A percentile compares a stretch with the other conserved stretches of the same genome.
phyloP scores from a whole-genome alignment of 495 filamentous ascomycete species.

The Aspergillus coremiiformis region DNA sequence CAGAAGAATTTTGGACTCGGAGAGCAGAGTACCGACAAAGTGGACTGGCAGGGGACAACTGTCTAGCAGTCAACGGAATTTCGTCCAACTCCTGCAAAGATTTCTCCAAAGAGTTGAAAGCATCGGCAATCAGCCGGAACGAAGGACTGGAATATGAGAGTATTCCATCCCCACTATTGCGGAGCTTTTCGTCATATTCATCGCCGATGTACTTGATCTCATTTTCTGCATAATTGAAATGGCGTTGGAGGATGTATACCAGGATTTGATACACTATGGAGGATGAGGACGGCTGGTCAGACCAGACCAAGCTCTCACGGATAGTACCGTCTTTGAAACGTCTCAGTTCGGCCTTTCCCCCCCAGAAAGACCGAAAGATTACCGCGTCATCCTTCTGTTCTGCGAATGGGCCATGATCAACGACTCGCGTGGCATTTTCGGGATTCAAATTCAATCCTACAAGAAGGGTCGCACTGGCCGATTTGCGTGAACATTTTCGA shows the following conservation, averaged over 20 bases:
- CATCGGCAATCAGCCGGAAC: slow-evolving; percentile 53
- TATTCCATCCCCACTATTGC: slow-evolving; percentile 30
- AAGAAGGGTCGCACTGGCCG: slow-evolving; percentile 30
- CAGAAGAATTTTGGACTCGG: slow-evolving; percentile 28
- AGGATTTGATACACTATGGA: slow-evolving; percentile 74
- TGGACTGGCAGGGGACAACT: slow-evolving; percentile 63
- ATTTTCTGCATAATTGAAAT: slow-evolving; percentile 49
- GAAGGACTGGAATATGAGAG: slow-evolving; percentile 29
- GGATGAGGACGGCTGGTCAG: slow-evolving; percentile 46
- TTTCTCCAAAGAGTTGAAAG: slow-evolving; percentile 63
- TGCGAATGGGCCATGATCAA: slow-evolving; percentile 80
- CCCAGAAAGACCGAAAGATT: slow-evolving; percentile 45
- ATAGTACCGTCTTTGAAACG: slow-evolving; percentile 51
- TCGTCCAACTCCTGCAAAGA: slow-evolving; percentile 68
- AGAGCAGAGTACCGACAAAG: slow-evolving; percentile 68
- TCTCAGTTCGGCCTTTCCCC: slow-evolving; percentile 47
- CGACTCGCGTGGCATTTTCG: slow-evolving; percentile 57
- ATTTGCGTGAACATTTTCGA: slow-evolving; percentile 20
- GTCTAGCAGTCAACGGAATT: slow-evolving; percentile 71
- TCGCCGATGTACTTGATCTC: slow-evolving; percentile 54
- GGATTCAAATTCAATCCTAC: slow-evolving; percentile 68
- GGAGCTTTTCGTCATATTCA: slow-evolving; percentile 50
- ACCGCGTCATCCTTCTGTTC: slow-evolving; percentile 56
- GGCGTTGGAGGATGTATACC: slow-evolving; percentile 58
- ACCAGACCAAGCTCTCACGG: slow-evolving; percentile 72